Percentiles rank a stretch among this genome's conserved stretches.
Evolutionary conservation across 306 rosid species (phyloP).

Genomic region (Cucumis hystrix): DNA sequence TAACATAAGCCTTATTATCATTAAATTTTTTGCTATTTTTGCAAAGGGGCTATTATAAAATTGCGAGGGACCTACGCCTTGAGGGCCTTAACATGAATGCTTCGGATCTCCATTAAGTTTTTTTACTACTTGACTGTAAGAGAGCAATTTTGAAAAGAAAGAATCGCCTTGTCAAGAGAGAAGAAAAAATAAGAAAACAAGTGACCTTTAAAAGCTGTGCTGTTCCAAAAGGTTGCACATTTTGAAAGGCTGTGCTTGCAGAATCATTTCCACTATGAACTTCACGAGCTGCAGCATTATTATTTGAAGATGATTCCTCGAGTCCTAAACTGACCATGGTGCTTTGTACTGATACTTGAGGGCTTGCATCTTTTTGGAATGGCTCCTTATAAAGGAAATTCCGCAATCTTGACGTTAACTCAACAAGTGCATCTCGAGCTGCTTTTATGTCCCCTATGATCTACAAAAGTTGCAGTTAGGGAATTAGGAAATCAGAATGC

Average conservation of each 20-base stretch:
- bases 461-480: conserved; percentile 19
- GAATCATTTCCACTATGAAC: conserved; percentile 25
- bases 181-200: conserved; percentile 2
- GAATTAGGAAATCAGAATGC: background rate
- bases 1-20: too few relatives aligned
- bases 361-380: conserved; percentile 47
- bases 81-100: background rate
- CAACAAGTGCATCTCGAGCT: conserved; percentile 85
- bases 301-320: conserved; percentile 44
- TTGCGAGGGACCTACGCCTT: background rate
- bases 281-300: conserved; percentile 31
- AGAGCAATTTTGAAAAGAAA: background rate
- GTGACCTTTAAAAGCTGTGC: conserved; percentile 51
- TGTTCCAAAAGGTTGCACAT: conserved; percentile 29
- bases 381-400: conserved; percentile 64
- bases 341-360: conserved; percentile 29
- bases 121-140: background rate
- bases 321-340: conserved; percentile 14
- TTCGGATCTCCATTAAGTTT: background rate
- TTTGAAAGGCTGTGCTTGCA: conserved; percentile 33
- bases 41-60: background rate
- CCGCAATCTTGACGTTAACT: conserved; percentile 83
- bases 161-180: background rate
- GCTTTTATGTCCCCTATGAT: conserved; percentile 88
- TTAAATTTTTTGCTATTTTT: too few relatives aligned